Evolutionary conservation across 306 rosid species (phyloP), one percentile per base, ranked within the genome.

Genomic region (Vigna mungo): DNA sequence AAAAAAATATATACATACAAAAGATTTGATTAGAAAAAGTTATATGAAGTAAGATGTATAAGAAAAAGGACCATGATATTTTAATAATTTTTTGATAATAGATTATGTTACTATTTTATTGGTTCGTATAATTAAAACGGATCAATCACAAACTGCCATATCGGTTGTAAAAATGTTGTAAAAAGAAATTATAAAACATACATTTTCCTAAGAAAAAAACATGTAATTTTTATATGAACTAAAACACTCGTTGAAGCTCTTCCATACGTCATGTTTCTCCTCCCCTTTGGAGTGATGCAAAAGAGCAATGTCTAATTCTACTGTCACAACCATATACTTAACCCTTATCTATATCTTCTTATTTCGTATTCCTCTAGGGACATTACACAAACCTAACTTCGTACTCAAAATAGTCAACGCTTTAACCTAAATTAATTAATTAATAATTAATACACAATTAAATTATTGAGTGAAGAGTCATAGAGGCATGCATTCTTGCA

Each of bases 381-480:
- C n/a, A 25, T 56, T 58, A 56, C n/a, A 37, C 18, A 44, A 27
- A 63, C 11, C 41, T 53, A 46, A 25, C 15, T 60, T 39, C 32
- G 27, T 39, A 60, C 72, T 79, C 21, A 36, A 21, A 63, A 23
- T 53, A 63, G 72, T 71, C 78, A 72, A 80, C 39, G 32, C 49
- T 48, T 41, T 15, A 80, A 34, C 62, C 30, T 17, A 48, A 11
- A 68, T 47, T 52, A 71, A 21, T 54, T 54, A 77, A 71, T 71
- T 53, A 76, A 71, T 71, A 71, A 41, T 32, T 23, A 53, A 67
- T 44, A n/a, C 20, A 32, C 17, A 9, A 62, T 17, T 48, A 32
- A 47, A 75, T 12, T 17, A 64, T 12, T 9, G 13, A 60, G 30
- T 18, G 18, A 36, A 62, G 68, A 62, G 68, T 62, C 25, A 20